A percentile compares a stretch with the other conserved stretches of the same genome.
Conservation (phyloP, 805 yeast genomes). For the Nakazawaea anatomiae region DNA sequence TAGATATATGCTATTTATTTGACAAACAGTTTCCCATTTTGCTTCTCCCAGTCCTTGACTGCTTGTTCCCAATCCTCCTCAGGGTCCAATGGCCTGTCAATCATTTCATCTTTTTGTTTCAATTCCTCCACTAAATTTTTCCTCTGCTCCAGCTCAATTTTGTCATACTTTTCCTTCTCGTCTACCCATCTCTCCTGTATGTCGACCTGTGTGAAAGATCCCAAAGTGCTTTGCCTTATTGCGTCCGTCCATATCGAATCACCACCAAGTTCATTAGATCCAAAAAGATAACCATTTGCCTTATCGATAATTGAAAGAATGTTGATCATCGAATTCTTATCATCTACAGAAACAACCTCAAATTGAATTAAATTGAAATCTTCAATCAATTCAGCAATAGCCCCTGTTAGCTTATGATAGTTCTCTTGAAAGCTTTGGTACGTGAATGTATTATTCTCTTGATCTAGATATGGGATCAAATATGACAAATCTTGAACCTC, state of each 20-base stretch:
- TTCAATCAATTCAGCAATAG: constrained; percentile 76
- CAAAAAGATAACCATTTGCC: constrained; percentile 91
- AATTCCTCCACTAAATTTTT: constrained; percentile 28
- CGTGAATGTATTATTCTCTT: constrained; percentile 63
- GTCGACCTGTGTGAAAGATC: constrained; percentile 58
- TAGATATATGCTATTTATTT: background rate
- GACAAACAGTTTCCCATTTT: constrained; percentile 8
- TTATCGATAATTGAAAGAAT: constrained; percentile 75
- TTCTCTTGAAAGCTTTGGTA: constrained; percentile 46
- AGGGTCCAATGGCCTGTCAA: constrained; percentile 39
- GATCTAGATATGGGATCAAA: constrained; percentile 60
- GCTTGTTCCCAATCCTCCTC: constrained; percentile 73
- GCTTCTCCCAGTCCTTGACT: constrained; percentile 49
- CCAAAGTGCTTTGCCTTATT: constrained; percentile 51
- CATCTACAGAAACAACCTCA: constrained; percentile 87
- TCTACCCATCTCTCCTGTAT: constrained; percentile 96
- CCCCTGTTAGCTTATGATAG: constrained; percentile 58
- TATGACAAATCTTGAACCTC: constrained; percentile 82
- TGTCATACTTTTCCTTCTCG: constrained; percentile 71
- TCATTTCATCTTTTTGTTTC: constrained; percentile 31
- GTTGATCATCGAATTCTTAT: constrained; percentile 86
- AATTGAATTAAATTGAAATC: constrained; percentile 85
- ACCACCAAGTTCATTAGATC: constrained; percentile 93
- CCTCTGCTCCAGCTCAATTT: constrained; percentile 43
- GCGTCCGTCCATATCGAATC: constrained; percentile 98